Evolutionary conservation across 305 asterid species (phyloP).

Genomic region (Rubia peregrina): DNA sequence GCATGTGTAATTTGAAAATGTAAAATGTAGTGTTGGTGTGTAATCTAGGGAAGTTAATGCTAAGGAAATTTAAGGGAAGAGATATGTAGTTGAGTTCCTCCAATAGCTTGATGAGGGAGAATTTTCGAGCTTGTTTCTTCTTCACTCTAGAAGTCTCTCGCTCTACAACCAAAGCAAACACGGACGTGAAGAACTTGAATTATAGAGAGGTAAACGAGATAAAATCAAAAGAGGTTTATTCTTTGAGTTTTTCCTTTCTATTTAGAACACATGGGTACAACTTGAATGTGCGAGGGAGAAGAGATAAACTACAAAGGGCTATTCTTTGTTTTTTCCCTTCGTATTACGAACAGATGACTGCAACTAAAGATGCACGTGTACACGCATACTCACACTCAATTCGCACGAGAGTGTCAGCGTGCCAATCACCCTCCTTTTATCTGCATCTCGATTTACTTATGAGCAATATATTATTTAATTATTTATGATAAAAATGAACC

Average conservation of each 20-base stretch:
- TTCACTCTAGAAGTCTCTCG: neutral
- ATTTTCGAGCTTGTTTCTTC: slow-evolving; percentile 38
- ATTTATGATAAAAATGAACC: too few species aligned
- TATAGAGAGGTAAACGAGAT: neutral
- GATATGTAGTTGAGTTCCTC: slow-evolving; percentile 29
- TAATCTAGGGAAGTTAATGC: too few species aligned
- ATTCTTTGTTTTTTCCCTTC: too few species aligned
- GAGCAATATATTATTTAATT: too few species aligned
- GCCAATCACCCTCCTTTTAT: neutral
- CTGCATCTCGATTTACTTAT: too few species aligned
- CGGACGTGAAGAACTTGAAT: neutral
- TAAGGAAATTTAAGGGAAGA: too few species aligned
- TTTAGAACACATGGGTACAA: slow-evolving; percentile 11
- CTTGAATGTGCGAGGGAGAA: neutral
- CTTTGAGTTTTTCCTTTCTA: neutral
- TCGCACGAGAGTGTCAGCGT: neutral
- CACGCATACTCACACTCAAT: neutral
- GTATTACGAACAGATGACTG: too few species aligned
- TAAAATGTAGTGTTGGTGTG: too few species aligned
- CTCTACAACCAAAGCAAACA: neutral
- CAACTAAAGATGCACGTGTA: neutral
- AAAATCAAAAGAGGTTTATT: neutral
- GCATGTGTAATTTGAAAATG: too few species aligned
- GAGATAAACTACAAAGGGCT: too few species aligned
- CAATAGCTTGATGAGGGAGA: slow-evolving; percentile 71